Percentiles rank a stretch among this genome's conserved stretches.
These are phyloP conservation scores for Rhizopus delemar DNA, from an alignment of 371 early-diverging fungal species.

Conservation along the genomic window DNA sequence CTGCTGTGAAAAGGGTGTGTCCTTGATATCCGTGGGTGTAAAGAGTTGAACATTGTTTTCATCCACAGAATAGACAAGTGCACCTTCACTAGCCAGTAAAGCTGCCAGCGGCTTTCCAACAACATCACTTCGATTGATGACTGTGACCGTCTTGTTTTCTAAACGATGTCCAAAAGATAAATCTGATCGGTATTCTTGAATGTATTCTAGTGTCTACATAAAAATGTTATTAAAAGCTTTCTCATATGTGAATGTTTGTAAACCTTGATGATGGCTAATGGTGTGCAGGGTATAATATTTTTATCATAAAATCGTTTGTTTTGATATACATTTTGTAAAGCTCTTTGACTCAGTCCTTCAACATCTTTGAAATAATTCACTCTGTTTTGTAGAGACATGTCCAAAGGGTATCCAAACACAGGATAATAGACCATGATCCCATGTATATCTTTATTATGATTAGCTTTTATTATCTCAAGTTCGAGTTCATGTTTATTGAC, in stretches of 20 bases:
- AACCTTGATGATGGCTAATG: conserved; percentile 91
- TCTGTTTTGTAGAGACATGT: conserved; percentile 86
- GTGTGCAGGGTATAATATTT: conserved; percentile 93
- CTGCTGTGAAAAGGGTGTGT: conserved; percentile 78
- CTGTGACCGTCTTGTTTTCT: conserved; percentile 84
- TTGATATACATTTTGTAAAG: conserved; percentile 91
- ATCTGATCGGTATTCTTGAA: conserved; percentile 85
- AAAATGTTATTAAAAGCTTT: not conserved
- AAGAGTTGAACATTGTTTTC: conserved; percentile 84
- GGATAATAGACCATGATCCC: conserved; percentile 97
- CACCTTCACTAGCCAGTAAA: conserved; percentile 95
- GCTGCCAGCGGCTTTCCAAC: conserved; percentile 96
- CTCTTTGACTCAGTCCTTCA: conserved; percentile 91
- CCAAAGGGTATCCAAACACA: conserved; percentile 87
- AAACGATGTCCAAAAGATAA: conserved; percentile 89
- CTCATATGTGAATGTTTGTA: not conserved
- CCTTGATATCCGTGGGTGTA: conserved; percentile 70
- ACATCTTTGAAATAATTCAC: conserved; percentile 89
- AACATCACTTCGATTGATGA: conserved; percentile 94
- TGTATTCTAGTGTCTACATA: conserved; percentile 79
- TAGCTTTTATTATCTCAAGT: conserved; percentile 79
- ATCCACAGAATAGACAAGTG: conserved; percentile 92
- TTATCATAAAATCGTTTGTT: conserved; percentile 88
- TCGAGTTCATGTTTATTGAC: conserved; percentile 81
- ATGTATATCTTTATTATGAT: conserved; percentile 75